Conservation (phyloP, 1,284 basidiomycete genomes). For the Cutaneotrichosporon curvatum region DNA sequence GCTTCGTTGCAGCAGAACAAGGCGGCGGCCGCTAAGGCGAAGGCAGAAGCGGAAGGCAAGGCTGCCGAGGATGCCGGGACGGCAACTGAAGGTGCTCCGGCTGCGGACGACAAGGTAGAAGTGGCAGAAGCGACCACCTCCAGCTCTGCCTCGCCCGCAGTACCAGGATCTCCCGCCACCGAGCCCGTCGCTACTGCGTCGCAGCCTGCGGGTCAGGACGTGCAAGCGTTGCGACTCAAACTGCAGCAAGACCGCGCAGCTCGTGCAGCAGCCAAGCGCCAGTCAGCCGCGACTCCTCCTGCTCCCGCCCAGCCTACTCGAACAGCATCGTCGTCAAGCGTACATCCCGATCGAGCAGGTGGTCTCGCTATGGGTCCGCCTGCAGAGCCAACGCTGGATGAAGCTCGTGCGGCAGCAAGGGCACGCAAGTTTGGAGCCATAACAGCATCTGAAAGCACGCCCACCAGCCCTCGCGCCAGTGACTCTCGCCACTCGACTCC, state of each 20-base stretch:
- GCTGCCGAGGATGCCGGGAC: conserved; percentile 1
- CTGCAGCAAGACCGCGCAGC: conserved; percentile 20
- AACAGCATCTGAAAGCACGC: conserved; percentile 9
- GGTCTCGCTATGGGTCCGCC: conserved; percentile 30
- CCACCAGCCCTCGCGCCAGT: not conserved
- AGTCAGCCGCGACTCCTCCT: conserved; percentile 1
- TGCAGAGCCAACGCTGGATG: conserved; percentile 24
- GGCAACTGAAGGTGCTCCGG: not conserved
- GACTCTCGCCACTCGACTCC: conserved; percentile 6
- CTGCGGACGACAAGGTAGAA: not conserved
- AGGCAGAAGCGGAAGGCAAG: conserved; percentile 1
- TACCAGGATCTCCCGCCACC: too few relatives aligned
- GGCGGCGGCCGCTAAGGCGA: conserved; percentile 4
- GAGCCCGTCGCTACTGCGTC: not conserved
- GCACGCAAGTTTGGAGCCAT: conserved; percentile 32
- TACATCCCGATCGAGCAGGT: not conserved
- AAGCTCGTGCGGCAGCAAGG: conserved; percentile 30
- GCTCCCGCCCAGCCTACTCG: conserved; percentile 1
- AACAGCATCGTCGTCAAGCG: not conserved
- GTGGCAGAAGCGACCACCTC: not conserved
- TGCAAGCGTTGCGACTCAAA: conserved; percentile 25
- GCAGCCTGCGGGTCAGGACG: conserved; percentile 12
- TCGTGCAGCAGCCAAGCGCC: not conserved
- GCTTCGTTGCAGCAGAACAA: too few relatives aligned
- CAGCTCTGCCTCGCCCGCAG: too few relatives aligned